Evolutionary conservation across 2,329 filamentous ascomycete genomes (phyloP).

Genomic region (Monosporascus sp.): DNA sequence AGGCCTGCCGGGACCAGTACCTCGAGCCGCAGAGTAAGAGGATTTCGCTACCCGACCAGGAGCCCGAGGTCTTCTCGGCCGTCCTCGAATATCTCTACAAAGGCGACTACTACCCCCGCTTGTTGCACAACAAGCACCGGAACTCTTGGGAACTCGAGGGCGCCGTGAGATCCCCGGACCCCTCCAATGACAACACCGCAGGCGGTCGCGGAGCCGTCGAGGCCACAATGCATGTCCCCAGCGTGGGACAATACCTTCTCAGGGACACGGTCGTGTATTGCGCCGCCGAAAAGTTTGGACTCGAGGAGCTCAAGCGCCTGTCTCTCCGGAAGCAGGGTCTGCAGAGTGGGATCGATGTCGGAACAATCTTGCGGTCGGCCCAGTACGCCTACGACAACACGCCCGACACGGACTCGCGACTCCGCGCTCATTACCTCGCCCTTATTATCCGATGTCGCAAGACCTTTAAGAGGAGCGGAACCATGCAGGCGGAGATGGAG

Average conservation of each 20-base stretch:
- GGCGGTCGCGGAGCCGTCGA: conserved; percentile 48
- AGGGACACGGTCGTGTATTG: conserved; percentile 95
- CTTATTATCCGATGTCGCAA: conserved; percentile 95
- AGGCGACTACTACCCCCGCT: conserved; percentile 87
- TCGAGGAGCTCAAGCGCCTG: conserved; percentile 88
- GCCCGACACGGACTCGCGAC: conserved; percentile 82
- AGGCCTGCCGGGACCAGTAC: conserved; percentile 66
- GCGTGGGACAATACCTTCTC: conserved; percentile 70
- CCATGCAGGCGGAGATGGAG: conserved; percentile 99
- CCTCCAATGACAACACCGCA: conserved; percentile 29
- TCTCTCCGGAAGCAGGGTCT: conserved; percentile 91
- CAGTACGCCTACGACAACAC: conserved; percentile 96
- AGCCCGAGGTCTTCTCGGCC: conserved; percentile 89
- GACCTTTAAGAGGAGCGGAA: conserved; percentile 96
- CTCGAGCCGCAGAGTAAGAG: conserved; percentile 72
- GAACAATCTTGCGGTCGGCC: conserved; percentile 83
- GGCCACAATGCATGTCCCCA: conserved; percentile 72
- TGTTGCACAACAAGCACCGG: conserved; percentile 79
- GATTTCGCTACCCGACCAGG: conserved; percentile 67
- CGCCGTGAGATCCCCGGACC: conserved; percentile 33
- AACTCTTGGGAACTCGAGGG: conserved; percentile 90
- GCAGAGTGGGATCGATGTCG: conserved; percentile 87
- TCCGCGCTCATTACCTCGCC: conserved; percentile 95
- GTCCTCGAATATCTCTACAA: conserved; percentile 97
- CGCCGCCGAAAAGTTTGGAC: conserved; percentile 80